Conservation (phyloP, 2,329 filamentous ascomycete species). For the Alternaria longipes region DNA sequence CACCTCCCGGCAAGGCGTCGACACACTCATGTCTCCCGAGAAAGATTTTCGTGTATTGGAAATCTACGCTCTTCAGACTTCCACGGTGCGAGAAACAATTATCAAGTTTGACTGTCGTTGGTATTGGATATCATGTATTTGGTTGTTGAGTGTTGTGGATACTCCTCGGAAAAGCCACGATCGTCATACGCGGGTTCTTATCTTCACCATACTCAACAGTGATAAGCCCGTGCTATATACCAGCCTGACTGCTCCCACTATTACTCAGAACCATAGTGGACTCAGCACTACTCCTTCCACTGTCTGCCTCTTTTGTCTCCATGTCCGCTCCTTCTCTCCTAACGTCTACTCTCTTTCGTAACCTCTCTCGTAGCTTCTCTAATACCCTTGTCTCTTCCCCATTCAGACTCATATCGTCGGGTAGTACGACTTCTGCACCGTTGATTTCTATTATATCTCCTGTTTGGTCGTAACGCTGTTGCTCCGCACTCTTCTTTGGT, state of each 20-base stretch:
- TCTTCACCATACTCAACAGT: conserved; percentile 13
- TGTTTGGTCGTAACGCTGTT: conserved; percentile 26
- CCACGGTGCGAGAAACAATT: not conserved
- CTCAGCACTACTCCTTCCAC: conserved; percentile 33
- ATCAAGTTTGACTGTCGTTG: not conserved
- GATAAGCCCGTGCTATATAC: conserved; percentile 20
- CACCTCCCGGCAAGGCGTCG: not conserved
- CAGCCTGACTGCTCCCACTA: conserved; percentile 16
- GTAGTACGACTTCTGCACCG: conserved; percentile 44
- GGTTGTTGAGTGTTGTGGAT: conserved; percentile 2
- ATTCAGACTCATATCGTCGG: conserved; percentile 48
- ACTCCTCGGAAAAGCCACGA: conserved; percentile 19
- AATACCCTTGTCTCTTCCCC: conserved; percentile 49
- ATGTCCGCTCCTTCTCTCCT: conserved; percentile 6
- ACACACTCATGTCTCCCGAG: not conserved
- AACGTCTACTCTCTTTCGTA: conserved; percentile 32
- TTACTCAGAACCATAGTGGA: conserved; percentile 32
- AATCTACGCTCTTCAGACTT: not conserved
- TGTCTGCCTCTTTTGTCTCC: conserved; percentile 21
- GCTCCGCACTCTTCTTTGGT: conserved; percentile 24
- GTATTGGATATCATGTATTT: conserved; percentile 1
- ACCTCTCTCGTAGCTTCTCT: conserved; percentile 45
- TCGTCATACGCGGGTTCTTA: conserved; percentile 12
- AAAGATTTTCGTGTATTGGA: not conserved
- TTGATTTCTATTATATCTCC: conserved; percentile 43